Evolutionary conservation across 2,329 filamentous ascomycete species (phyloP).

Genomic region (Apiospora koreana): DNA sequence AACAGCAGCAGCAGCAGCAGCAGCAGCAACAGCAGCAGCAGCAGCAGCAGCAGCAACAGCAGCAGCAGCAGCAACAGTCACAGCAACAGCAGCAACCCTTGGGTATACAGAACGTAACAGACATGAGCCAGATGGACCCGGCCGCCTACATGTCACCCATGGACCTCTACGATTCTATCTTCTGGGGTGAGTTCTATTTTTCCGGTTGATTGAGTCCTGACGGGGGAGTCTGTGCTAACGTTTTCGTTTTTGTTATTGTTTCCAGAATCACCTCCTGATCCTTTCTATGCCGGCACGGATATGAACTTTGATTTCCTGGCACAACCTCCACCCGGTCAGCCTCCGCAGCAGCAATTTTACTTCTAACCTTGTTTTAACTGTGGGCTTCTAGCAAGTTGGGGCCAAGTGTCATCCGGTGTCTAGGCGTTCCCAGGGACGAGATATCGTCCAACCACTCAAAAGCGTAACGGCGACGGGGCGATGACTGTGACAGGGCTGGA

Average conservation of each 20-base stretch:
- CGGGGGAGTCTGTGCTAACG: slow-evolving; percentile 18
- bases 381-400: background rate
- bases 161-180: slow-evolving; percentile 69
- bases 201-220: background rate
- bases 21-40: slow-evolving; percentile 24
- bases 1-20: background rate
- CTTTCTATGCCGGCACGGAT: slow-evolving; percentile 58
- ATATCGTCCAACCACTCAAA: background rate
- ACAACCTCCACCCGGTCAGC: slow-evolving; percentile 59
- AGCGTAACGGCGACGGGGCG: background rate
- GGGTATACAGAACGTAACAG: slow-evolving; percentile 40
- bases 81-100: slow-evolving; percentile 28
- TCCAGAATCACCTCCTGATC: slow-evolving; percentile 56
- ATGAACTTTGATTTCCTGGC: slow-evolving; percentile 64
- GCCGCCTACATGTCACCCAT: slow-evolving; percentile 64
- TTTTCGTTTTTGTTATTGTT: slow-evolving; percentile 14
- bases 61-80: too few species aligned
- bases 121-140: slow-evolving; percentile 53
- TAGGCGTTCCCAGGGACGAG: background rate
- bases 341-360: slow-evolving; percentile 56
- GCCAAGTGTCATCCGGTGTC: background rate
- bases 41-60: too few species aligned
- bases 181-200: slow-evolving; percentile 58
- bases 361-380: slow-evolving; percentile 38
- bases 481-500: background rate